Base-by-base conservation (phyloP, 768 basidiomycete genomes). In the Calocybe indica region DNA sequence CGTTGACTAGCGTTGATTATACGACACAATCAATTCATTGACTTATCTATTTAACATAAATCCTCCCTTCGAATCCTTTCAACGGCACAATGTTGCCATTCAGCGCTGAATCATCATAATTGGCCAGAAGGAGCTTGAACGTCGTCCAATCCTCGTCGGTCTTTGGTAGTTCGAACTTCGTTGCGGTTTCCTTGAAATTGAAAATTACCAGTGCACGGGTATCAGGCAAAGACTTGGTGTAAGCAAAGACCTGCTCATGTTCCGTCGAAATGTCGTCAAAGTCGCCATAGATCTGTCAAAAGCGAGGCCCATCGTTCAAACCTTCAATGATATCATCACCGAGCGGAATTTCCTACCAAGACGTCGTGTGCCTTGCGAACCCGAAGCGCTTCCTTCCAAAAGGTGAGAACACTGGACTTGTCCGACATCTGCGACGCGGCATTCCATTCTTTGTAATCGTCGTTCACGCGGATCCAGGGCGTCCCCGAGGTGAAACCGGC, bases 401-500 rank as follows among this genome's bases (percentile, higher is more conserved):
- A 88, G 2, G 68, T 56, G 39, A 68, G 68, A 2, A 84, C 80
- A 55, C 80, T 84, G n/a, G 66, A 53, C 1, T 64, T 53, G 48
- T 85, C 76, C 0, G 56, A 52, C 11, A 68, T 36, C 61, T 87
- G 78, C 9, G 57, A 61, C 1, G 55, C 68, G 11, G 69, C 82
- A 53, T 86, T 88, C 74, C 80, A 84, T 0, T 52, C 50, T n/a
- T 52, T 47, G 57, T 79, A 84, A 54, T 87, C 83, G 35, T 84
- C 82, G 55, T 85, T 82, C 6, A 83, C 76, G 22, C 82, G 70
- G 83, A 88, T 88, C 85, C 85, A 89, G 0, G 86, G 84, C 2
- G 60, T 72, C 2, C 76, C 79, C 0, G 74, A 69, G 9, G 82
- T 80, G 61, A 88, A 88, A 0, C 87, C 85, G 0, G 74, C 82